A percentile compares a stretch with the other conserved stretches of the same genome.
phyloP scores from a whole-genome alignment of 139 green algal genomes.

The Marvania coccoides region DNA sequence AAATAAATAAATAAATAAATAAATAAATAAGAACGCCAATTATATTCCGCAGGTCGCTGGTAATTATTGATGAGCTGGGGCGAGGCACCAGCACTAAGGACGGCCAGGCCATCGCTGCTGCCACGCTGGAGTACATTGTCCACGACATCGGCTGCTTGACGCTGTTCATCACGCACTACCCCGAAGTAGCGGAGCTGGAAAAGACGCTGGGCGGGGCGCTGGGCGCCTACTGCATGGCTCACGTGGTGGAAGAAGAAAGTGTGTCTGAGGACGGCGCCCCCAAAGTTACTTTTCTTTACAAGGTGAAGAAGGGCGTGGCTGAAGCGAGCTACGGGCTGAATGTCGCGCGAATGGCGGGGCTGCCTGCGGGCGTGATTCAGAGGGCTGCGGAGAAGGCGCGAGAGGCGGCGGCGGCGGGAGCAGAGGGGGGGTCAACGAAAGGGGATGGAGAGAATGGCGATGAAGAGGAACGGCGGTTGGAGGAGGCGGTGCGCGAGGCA shows the following conservation, averaged over 20 bases:
- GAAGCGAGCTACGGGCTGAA: constrained; percentile 80
- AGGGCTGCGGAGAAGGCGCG: constrained; percentile 16
- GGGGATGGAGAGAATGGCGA: not conserved
- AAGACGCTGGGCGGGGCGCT: constrained; percentile 7
- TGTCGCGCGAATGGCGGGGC: constrained; percentile 72
- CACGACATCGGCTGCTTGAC: constrained; percentile 31
- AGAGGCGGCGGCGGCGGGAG: not conserved
- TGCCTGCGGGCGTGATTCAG: constrained; percentile 36
- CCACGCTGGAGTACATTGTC: constrained; percentile 48
- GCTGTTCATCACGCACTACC: constrained; percentile 77
- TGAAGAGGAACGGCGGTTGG: not conserved
- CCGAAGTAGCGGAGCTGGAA: constrained; percentile 27
- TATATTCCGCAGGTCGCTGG: no score
- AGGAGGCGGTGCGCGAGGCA: not conserved
- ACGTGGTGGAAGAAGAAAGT: constrained; percentile 16
- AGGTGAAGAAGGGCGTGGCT: constrained; percentile 59
- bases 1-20: no score
- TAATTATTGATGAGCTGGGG: constrained; percentile 20
- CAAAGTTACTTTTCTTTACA: constrained; percentile 82
- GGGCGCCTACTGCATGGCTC: constrained; percentile 32
- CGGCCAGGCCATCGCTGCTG: constrained; percentile 22
- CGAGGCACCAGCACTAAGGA: constrained; percentile 14
- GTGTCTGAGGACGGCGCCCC: not conserved
- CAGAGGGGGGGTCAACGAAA: not conserved
- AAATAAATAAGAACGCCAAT: no score